Conservation (phyloP, 768 basidiomycete genomes). For the Tricholoma flavovirens region DNA sequence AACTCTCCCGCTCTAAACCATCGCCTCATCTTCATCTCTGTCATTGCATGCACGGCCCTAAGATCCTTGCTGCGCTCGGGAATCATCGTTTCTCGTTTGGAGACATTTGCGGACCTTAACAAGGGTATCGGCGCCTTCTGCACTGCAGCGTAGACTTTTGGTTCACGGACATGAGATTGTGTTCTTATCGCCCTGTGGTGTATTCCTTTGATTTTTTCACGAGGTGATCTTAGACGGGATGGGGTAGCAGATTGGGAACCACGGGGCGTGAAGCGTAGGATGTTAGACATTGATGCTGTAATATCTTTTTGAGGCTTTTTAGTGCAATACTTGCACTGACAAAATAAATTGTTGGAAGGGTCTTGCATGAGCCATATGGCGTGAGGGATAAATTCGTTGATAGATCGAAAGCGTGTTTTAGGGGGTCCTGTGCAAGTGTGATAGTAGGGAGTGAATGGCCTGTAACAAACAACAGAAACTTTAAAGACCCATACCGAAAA, state of each 20-base stretch:
- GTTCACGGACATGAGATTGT: constrained; percentile 20
- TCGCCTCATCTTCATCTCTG: constrained; percentile 41
- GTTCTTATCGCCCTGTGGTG: constrained; percentile 20
- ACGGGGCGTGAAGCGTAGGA: constrained; percentile 20
- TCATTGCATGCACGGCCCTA: constrained; percentile 45
- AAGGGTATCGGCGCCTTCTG: constrained; percentile 29
- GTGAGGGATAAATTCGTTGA: constrained; percentile 84
- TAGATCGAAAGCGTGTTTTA: constrained; percentile 61
- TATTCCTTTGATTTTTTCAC: constrained; percentile 14
- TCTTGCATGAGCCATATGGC: constrained; percentile 73
- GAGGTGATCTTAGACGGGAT: constrained; percentile 15
- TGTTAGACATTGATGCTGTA: constrained; percentile 48
- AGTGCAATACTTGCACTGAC: constrained; percentile 74
- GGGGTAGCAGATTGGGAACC: constrained; percentile 22
- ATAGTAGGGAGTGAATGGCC: not conserved
- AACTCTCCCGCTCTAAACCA: constrained; percentile 68
- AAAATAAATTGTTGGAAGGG: constrained; percentile 39
- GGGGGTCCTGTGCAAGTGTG: constrained; percentile 34
- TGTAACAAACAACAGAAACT: not conserved
- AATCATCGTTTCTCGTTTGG: constrained; percentile 40
- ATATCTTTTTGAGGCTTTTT: constrained; percentile 67
- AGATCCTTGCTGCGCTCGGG: constrained; percentile 64
- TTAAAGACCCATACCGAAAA: constrained; percentile 50
- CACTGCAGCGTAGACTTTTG: constrained; percentile 35
- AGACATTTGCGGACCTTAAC: constrained; percentile 26